Conservation (phyloP, 2,329 filamentous ascomycete genomes). For the Cadophora sp. region DNA sequence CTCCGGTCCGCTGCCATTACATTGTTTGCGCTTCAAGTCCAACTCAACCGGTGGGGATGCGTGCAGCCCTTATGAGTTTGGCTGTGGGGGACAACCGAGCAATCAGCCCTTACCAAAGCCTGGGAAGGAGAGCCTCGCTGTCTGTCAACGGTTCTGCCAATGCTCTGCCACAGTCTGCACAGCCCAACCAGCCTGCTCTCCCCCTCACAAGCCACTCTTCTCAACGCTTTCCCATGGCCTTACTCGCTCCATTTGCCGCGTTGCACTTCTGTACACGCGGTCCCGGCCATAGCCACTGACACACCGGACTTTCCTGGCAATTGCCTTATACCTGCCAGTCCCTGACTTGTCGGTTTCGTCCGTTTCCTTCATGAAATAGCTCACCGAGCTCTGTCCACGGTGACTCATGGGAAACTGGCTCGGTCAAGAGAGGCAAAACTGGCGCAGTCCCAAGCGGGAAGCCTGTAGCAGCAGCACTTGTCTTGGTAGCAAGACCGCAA, state of each 20-base stretch:
- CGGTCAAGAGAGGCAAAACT: slow-evolving; percentile 17
- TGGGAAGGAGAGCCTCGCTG: neutral
- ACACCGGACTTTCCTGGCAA: slow-evolving; percentile 2
- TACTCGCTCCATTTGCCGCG: neutral
- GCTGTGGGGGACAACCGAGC: neutral
- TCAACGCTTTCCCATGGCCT: slow-evolving; percentile 13
- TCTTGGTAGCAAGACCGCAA: slow-evolving; percentile 2
- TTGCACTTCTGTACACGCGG: slow-evolving; percentile 2
- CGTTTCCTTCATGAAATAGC: neutral
- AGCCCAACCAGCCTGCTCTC: neutral
- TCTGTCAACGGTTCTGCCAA: neutral
- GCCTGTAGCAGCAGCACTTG: neutral
- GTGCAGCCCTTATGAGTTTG: slow-evolving; percentile 1
- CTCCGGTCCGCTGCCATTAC: neutral
- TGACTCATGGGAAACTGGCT: slow-evolving; percentile 5
- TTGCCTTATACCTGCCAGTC: neutral
- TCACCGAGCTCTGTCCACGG: slow-evolving; percentile 10
- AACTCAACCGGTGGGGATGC: neutral
- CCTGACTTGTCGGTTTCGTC: neutral
- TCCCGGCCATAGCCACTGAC: neutral
- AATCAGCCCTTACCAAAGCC: slow-evolving; percentile 6
- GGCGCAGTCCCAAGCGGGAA: slow-evolving; percentile 3
- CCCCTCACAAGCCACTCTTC: neutral
- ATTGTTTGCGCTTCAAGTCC: neutral
- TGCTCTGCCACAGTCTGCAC: slow-evolving; percentile 13